Evolutionary conservation across 129 eudicot genomes (phyloP).

Genomic region (Heracleum sosnowskyi): DNA sequence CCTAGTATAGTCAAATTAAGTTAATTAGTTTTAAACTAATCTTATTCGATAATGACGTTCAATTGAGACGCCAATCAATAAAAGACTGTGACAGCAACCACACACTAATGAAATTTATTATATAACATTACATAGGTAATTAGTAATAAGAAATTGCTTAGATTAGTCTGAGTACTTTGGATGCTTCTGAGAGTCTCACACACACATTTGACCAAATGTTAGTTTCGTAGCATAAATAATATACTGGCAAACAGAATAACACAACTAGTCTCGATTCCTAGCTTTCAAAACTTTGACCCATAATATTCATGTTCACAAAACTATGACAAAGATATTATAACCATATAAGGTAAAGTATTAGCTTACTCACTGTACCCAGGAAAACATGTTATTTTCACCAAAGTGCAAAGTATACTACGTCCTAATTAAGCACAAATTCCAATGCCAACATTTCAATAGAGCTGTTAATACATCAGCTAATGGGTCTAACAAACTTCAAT

Average conservation of each 20-base stretch:
- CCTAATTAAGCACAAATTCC: no score
- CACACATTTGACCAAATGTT: neutral
- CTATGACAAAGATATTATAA: no score
- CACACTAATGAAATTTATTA: neutral
- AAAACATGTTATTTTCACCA: no score
- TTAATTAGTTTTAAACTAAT: neutral
- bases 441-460: neutral
- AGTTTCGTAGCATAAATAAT: neutral
- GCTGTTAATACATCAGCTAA: neutral
- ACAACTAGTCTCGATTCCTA: neutral
- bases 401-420: no score
- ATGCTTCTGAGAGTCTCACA: neutral
- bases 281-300: neutral
- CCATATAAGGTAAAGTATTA: no score
- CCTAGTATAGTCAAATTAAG: conserved; percentile 27
- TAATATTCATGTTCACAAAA: no score
- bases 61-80: neutral
- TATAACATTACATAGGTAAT: neutral
- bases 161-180: neutral
- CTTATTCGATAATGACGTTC: neutral
- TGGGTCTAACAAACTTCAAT: neutral
- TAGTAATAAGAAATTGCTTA: neutral
- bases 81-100: neutral
- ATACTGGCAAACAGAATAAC: neutral
- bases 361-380: no score